Evolutionary conservation across 2,329 filamentous ascomycete species (phyloP).

Genomic region (Fonsecaea monophora): DNA sequence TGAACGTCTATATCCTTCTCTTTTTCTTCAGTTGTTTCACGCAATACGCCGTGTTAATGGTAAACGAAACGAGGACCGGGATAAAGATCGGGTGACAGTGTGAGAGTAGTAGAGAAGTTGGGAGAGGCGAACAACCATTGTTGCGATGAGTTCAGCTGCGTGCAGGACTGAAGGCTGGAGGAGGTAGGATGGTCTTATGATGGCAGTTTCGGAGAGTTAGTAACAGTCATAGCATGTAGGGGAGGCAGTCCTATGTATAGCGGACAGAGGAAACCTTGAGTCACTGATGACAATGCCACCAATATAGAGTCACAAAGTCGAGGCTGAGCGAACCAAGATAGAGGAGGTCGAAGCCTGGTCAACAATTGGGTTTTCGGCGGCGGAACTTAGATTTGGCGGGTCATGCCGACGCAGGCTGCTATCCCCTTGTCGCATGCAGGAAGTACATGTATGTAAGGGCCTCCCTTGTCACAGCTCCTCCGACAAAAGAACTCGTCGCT

Average conservation of each 20-base stretch:
- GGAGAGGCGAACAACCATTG: slow-evolving; percentile 59
- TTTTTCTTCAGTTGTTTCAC: slow-evolving; percentile 21
- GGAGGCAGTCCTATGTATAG: background rate
- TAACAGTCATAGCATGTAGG: slow-evolving; percentile 7
- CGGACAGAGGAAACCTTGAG: slow-evolving; percentile 1
- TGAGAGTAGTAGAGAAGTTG: slow-evolving; percentile 57
- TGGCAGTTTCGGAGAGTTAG: background rate
- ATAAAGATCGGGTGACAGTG: slow-evolving; percentile 58
- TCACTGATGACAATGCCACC: background rate
- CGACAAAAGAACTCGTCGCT: background rate
- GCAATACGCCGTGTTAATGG: slow-evolving; percentile 24
- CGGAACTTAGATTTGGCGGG: background rate
- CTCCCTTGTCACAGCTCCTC: background rate
- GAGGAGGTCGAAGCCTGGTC: background rate
- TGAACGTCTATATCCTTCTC: slow-evolving; percentile 11
- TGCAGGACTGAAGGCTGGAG: background rate
- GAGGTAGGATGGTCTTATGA: slow-evolving; percentile 9
- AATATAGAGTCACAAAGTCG: slow-evolving; percentile 1
- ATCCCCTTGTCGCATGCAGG: background rate
- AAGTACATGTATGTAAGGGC: background rate
- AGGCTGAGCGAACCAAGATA: background rate
- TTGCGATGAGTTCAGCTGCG: slow-evolving; percentile 21
- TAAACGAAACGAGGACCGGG: slow-evolving; percentile 14
- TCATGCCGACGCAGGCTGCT: background rate
- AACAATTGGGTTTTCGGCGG: background rate